A percentile compares a stretch with the other conserved stretches of the same genome.
These are phyloP conservation scores for Quercus variabilis DNA, from an alignment of 306 rosid species.

Conservation along the genomic window DNA sequence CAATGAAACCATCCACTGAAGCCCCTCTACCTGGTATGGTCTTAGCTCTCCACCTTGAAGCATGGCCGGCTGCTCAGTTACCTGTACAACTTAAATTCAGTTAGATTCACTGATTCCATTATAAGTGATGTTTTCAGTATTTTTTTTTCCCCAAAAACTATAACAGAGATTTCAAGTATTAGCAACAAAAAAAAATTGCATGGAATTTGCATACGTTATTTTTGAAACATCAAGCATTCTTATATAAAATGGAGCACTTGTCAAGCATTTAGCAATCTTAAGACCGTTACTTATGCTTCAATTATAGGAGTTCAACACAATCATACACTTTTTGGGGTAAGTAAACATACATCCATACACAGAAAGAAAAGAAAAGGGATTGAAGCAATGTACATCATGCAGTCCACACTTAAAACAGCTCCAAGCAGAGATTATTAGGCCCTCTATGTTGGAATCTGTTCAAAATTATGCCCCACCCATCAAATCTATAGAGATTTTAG, in stretches of 20 bases:
- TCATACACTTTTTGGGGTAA: too few relatives aligned
- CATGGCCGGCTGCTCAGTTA: conserved; percentile 89
- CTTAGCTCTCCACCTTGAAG: conserved; percentile 98
- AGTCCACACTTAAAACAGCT: background rate
- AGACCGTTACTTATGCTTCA: background rate
- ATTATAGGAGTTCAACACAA: background rate
- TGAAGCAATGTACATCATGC: background rate
- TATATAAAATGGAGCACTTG: background rate
- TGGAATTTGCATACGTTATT: background rate
- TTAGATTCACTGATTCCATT: conserved; percentile 18
- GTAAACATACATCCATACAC: background rate
- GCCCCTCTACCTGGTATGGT: conserved; percentile 91
- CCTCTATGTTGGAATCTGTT: background rate
- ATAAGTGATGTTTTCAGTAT: background rate
- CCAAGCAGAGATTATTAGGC: background rate
- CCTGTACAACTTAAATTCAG: conserved; percentile 43
- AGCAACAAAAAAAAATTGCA: background rate
- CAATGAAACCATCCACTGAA: conserved; percentile 98
- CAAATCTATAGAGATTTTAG: background rate
- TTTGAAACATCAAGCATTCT: background rate
- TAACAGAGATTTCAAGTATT: background rate
- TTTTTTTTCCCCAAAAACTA: background rate
- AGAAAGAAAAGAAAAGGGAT: background rate
- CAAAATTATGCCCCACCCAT: background rate
- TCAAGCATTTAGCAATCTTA: conserved; percentile 9